phyloP scores from a whole-genome alignment of 148 eudicot species.

The Vaccinium corymbosum region DNA sequence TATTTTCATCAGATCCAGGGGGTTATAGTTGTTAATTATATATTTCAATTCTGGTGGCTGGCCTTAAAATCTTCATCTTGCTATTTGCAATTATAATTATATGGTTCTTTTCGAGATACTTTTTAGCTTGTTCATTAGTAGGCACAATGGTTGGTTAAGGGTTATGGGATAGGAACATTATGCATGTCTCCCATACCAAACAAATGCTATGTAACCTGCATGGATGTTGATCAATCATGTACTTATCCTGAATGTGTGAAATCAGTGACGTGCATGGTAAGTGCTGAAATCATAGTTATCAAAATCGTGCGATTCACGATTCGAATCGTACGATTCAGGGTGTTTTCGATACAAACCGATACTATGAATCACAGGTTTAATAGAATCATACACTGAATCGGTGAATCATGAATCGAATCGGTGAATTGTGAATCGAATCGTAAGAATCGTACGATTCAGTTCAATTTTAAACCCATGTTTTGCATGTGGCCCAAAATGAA shows the following conservation, averaged over 20 bases:
- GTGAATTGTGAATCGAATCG: too few species aligned
- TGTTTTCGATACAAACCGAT: too few species aligned
- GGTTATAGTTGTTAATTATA: background rate
- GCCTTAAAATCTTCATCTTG: background rate
- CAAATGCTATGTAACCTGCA: background rate
- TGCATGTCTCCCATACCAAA: background rate
- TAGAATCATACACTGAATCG: too few species aligned
- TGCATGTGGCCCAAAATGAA: too few species aligned
- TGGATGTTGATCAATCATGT: background rate
- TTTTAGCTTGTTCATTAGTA: background rate
- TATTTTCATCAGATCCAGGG: background rate
- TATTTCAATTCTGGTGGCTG: background rate
- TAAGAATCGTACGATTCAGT: too few species aligned
- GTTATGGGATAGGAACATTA: background rate
- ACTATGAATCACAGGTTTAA: too few species aligned
- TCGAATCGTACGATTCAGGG: too few species aligned
- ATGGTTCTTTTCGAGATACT: background rate
- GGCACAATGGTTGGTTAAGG: conserved; percentile 4
- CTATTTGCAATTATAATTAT: background rate
- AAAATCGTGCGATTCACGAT: too few species aligned
- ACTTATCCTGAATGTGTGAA: background rate
- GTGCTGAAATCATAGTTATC: conserved; percentile 6
- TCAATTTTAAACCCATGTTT: too few species aligned
- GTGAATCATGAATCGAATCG: too few species aligned
- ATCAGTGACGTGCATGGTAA: background rate